A percentile compares a stretch with the other conserved stretches of the same genome.
Evolutionary conservation across 1,284 basidiomycete genomes (phyloP).

Genomic region (Microbotryomycetes sp.): DNA sequence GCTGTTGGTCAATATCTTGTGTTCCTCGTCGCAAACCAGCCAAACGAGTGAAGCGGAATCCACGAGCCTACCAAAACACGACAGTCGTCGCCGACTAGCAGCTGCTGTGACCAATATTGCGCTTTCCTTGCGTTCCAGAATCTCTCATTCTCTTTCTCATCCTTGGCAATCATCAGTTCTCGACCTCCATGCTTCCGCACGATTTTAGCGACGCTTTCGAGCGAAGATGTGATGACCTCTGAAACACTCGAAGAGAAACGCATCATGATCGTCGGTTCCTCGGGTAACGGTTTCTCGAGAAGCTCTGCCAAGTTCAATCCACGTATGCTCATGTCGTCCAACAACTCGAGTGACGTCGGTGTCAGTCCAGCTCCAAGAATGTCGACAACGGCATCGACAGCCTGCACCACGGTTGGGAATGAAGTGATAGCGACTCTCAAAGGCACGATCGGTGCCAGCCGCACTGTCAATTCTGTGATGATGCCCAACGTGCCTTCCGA

Average conservation of each 20-base stretch:
- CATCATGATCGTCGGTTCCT: constrained; percentile 52
- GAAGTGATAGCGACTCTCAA: constrained; percentile 54
- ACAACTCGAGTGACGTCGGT: constrained; percentile 62
- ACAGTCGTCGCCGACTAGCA: constrained; percentile 25
- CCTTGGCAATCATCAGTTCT: constrained; percentile 60
- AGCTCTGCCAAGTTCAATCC: constrained; percentile 61
- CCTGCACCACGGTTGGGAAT: constrained; percentile 48
- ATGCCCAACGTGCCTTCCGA: constrained; percentile 83
- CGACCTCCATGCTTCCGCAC: constrained; percentile 60
- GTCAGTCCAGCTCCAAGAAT: constrained; percentile 48
- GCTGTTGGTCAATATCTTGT: too few relatives aligned
- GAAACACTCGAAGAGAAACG: constrained; percentile 9
- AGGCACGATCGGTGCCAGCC: constrained; percentile 70
- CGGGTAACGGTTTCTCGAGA: constrained; percentile 56
- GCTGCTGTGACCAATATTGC: constrained; percentile 31
- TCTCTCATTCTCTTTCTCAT: constrained; percentile 61
- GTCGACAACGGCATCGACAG: constrained; percentile 64
- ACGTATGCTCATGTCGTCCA: constrained; percentile 50
- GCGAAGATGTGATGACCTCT: neutral
- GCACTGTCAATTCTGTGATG: constrained; percentile 55
- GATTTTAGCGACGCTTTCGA: constrained; percentile 45
- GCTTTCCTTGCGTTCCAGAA: constrained; percentile 76
- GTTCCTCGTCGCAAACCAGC: constrained; percentile 14
- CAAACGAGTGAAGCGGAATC: constrained; percentile 3
- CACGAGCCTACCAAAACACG: constrained; percentile 11